Conservation (phyloP, 495 filamentous ascomycete genomes). For the Daldinia caldariorum region DNA sequence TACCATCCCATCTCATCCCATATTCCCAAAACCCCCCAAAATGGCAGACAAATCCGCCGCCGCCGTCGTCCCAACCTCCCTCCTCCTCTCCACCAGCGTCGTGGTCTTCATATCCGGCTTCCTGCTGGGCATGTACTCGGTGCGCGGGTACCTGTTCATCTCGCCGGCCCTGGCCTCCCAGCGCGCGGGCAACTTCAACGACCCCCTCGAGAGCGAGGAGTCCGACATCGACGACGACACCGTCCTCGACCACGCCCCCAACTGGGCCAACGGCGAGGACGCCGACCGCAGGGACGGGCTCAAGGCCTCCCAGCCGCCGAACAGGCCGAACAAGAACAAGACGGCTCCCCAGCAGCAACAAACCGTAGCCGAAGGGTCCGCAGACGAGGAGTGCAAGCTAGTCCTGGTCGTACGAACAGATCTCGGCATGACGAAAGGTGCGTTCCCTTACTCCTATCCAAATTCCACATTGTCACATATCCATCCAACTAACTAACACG, state of each 20-base stretch:
- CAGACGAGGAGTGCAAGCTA: constrained; percentile 88
- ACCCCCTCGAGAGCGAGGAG: constrained; percentile 61
- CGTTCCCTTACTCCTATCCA: constrained; percentile 23
- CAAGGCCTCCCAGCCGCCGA: constrained; percentile 35
- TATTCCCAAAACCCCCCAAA: constrained; percentile 6
- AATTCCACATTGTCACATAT: too few species aligned
- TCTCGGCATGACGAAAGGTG: constrained; percentile 96
- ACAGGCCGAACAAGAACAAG: constrained; percentile 28
- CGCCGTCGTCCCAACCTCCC: constrained; percentile 21
- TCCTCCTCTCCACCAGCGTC: constrained; percentile 70
- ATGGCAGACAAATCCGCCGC: constrained; percentile 33
- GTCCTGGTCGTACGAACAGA: constrained; percentile 93
- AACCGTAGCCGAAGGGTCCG: constrained; percentile 52
- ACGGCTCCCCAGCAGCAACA: constrained; percentile 4
- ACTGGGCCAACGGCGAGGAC: constrained; percentile 63
- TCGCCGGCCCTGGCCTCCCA: constrained; percentile 53
- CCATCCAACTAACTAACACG: not conserved
- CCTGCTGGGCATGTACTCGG: constrained; percentile 61
- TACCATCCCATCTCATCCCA: not conserved
- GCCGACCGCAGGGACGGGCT: constrained; percentile 61
- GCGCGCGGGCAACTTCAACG: constrained; percentile 47
- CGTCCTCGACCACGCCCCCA: constrained; percentile 67
- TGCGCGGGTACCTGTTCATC: constrained; percentile 59
- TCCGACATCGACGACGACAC: constrained; percentile 63
- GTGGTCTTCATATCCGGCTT: constrained; percentile 72